Evolutionary conservation across 371 early-diverging fungal genomes (phyloP).

Genomic region (Mucor plumbeus): DNA sequence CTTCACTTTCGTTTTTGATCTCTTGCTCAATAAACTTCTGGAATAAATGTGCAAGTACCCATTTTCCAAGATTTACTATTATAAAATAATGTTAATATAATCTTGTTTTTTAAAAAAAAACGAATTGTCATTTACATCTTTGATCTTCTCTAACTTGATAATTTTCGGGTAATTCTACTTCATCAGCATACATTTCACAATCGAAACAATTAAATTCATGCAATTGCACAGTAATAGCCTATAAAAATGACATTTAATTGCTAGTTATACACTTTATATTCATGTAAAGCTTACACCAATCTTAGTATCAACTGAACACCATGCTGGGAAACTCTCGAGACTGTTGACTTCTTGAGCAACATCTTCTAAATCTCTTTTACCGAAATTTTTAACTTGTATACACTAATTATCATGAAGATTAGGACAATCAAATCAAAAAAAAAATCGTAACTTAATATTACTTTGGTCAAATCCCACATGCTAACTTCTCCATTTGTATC

Average conservation of each 20-base stretch:
- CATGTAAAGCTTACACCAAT: conserved; percentile 67
- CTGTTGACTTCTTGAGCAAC: conserved; percentile 72
- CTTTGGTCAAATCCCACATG: conserved; percentile 90
- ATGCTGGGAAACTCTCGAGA: conserved; percentile 82
- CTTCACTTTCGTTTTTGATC: conserved; percentile 27
- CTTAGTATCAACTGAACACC: conserved; percentile 92
- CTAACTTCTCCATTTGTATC: conserved; percentile 82
- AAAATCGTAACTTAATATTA: conserved; percentile 13
- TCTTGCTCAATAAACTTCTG: conserved; percentile 56
- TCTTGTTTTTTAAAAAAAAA: too few species aligned
- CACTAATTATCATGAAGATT: conserved; percentile 42
- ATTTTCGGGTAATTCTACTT: conserved; percentile 56
- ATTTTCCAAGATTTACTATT: conserved; percentile 82
- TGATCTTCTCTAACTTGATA: conserved; percentile 70
- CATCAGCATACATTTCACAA: conserved; percentile 85
- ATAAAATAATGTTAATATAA: neutral
- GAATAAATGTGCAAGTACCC: conserved; percentile 82
- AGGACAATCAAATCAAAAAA: neutral
- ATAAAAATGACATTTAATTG: conserved; percentile 29
- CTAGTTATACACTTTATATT: neutral
- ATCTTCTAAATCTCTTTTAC: conserved; percentile 62
- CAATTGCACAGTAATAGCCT: conserved; percentile 80
- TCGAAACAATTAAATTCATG: conserved; percentile 84
- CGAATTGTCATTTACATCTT: conserved; percentile 57
- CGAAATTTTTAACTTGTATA: conserved; percentile 59